Evolutionary conservation across 2,329 filamentous ascomycete genomes (phyloP).

Genomic region (Talaromyces sp.): DNA sequence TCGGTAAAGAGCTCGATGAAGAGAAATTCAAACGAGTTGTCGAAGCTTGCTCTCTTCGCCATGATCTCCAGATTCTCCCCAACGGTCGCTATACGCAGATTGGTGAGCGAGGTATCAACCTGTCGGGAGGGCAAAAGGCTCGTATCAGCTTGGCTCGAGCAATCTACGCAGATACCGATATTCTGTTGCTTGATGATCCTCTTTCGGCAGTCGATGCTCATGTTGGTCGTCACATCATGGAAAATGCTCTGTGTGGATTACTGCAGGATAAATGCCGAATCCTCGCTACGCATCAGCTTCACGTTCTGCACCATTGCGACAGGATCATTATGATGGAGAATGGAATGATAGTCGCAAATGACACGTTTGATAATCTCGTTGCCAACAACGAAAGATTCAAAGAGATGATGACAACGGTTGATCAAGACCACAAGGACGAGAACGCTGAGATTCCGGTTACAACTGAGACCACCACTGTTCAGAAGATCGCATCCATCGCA

Average conservation of each 20-base stretch:
- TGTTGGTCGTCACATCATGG: constrained; percentile 66
- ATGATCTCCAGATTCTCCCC: constrained; percentile 26
- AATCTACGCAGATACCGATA: constrained; percentile 56
- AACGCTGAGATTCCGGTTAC: constrained; percentile 44
- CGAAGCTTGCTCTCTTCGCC: constrained; percentile 18
- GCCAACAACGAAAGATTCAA: constrained; percentile 65
- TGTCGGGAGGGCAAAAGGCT: constrained; percentile 44
- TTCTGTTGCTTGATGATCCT: constrained; percentile 56
- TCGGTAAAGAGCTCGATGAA: constrained; percentile 55
- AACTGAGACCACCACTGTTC: not conserved
- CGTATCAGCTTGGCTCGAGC: constrained; percentile 68
- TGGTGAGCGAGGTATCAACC: constrained; percentile 43
- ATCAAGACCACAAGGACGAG: constrained; percentile 46
- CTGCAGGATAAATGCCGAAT: constrained; percentile 79
- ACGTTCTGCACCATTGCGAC: constrained; percentile 80
- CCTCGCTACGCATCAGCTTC: constrained; percentile 83
- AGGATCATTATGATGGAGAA: constrained; percentile 85
- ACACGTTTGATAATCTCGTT: constrained; percentile 81
- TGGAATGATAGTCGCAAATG: constrained; percentile 73
- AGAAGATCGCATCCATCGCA: constrained; percentile 44
- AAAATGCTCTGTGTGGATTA: constrained; percentile 79
- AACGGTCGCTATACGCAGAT: constrained; percentile 37
- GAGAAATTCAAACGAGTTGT: constrained; percentile 20
- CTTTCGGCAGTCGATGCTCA: constrained; percentile 47
- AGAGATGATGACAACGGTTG: constrained; percentile 64